Base-by-base conservation (phyloP, 768 basidiomycete genomes). In the Leccinellum luteum region DNA sequence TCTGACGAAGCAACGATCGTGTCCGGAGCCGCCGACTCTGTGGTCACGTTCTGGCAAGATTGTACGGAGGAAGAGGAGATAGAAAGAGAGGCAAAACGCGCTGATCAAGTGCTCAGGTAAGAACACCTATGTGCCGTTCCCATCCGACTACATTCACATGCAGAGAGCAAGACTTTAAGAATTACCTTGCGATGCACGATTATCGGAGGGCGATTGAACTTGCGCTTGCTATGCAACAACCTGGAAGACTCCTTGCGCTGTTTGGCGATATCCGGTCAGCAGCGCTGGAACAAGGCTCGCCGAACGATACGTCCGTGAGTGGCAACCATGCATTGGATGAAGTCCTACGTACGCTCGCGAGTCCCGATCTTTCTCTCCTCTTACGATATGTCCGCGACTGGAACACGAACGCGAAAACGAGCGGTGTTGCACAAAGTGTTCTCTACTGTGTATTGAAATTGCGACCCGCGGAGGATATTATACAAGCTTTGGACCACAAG, bases 41-140 rank as follows among this genome's bases (percentile, higher is more conserved):
- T 97, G 9, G 84, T 97, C 57, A 98, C 93, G 3, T 90, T 99
- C 69, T 98, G 97, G 97, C 80, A 92, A 73, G 96, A 98, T 71
- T 92, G 89, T 60, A 97, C 95, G 0, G 90, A 90, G 68, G 86
- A 90, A 62, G 81, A 90, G 60, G 86, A 90, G 63, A 75, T 77
- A 35, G 88, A 92, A 70, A 89, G 85, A 68, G 88, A 90, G 65
- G 74, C 78, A 6, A 84, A 87, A 65, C 82, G 91, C 23, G 83
- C 84, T 13, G 83, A 90, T 55, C 73, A 85, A 59, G 90, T 92
- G 47, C 79, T 91, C 63, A 91, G 89, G 96, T 95, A 67, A 66
- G 90, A 78, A 25, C 15, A 19, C 45, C 45, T 41, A 1, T 9
- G 21, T 35, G n/a, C 28, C 19, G 38, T 56, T 44, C 38, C 9